Base-by-base conservation (phyloP, 2,329 filamentous ascomycete genomes). In the Hortaea sp. region DNA sequence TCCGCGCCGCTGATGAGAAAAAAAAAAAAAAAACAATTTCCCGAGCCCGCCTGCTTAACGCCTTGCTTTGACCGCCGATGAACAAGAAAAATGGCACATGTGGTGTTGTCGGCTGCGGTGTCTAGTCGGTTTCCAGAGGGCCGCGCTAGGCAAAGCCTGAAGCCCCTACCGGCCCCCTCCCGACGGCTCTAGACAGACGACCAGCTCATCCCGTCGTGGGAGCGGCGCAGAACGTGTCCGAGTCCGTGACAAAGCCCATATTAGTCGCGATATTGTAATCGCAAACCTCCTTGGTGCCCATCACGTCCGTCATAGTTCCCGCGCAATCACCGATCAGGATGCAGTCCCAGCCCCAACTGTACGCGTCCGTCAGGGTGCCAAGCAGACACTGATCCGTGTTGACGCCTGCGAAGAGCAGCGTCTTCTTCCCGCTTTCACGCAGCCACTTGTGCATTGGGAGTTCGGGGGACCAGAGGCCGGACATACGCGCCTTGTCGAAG, bases 381-480 rank as follows among this genome's bases (percentile, higher is more conserved):
- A 69, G 63, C 7, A 69, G 57, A 42, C 66, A 69, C 53, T 69
- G 67, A 51, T 69, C 66, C 7, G 66, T 69, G 50, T 69, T 69
- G 43, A 69, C 65, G 20, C 66, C 66, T 12, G 67, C 62, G 47
- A 69, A 69, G 5, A 69, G 52, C 13, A 69, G 49, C 1, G 66
- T 69, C 52, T 67, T 68, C 57, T 68, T 69, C 35, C 61, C 59
- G n/a, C 60, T 63, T 45, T 63, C 58, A 9, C 63, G 55, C 5
- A 69, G 55, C 49, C 67, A 69, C 47, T 64, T 57, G 53, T 70
- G 66, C 32, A 70, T 58, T 7, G 64, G 65, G 47, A 68, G 61
- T 11, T 64, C 52, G 5, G 63, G 65, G 39, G 61, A 65, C 66
- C 67, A 69, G 29, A 70, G 52, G 27, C 66, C 66, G 30, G 64